Base-by-base conservation (phyloP, 495 filamentous ascomycete species). In the Rostrohypoxylon terebratum region DNA sequence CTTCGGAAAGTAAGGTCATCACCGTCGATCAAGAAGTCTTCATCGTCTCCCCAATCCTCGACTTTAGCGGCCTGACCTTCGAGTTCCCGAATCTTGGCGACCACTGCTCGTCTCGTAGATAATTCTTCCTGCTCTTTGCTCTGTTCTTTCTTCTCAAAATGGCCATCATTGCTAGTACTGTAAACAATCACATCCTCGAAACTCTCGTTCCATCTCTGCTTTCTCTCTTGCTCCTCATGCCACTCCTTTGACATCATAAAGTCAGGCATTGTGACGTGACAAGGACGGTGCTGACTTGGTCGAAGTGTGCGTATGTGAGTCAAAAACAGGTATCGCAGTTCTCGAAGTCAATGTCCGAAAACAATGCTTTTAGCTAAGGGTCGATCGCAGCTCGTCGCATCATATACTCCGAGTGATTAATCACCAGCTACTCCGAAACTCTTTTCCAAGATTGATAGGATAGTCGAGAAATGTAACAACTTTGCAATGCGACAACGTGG, bases 31-130 rank as follows among this genome's bases (percentile, higher is more conserved):
- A 96, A 80, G 73, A 97, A 87, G 72, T 89, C 90, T n/a, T 75
- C 72, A 76, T 94, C 93, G 72, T 96, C 91, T 80, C 95, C 94
- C 94, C 94, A 97, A 77, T 89, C 93, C 78, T 98, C 94, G 38
- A 94, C 84, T 14, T 25, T 38, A 55, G 60, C 59, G 14, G 28
- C 57, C 58, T 38, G 10, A 1, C 14, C 21, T 21, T 18, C 18
- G 42, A 59, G 34, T 9, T 36, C 28, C 20, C 31, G 6, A 51
- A 28, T 20, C 13, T 23, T 51, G 20, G 20, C 47, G 23, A 28
- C 28, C 14, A 28, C 55, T 42, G 31, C 33, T 11, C 7, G 9
- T 59, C 59, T 48, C 11, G 33, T 23, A 78, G 34, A 86, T 18
- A 13, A 79, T 68, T 91, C 85, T 89, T 91, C 90, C 28, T 72